phyloP scores from a whole-genome alignment of 2,329 filamentous ascomycete species.

The Pyrenophora seminiperda region DNA sequence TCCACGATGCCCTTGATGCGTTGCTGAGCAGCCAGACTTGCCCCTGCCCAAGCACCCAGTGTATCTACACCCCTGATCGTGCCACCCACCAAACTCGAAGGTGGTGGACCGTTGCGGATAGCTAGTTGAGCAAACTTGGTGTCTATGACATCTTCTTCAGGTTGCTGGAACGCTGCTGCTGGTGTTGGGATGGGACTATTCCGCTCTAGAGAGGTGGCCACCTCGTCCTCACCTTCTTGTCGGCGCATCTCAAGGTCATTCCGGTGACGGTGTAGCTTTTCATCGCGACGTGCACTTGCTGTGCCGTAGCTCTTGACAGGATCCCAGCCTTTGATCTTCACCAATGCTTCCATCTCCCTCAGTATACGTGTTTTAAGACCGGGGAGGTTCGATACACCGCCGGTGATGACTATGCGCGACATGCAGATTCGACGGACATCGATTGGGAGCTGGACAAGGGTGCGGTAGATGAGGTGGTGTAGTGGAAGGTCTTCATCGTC shows the following conservation, averaged over 20 bases:
- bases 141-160: slow-evolving; percentile 64
- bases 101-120: slow-evolving; percentile 48
- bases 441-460: slow-evolving; percentile 74
- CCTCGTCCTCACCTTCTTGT: slow-evolving; percentile 32
- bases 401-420: slow-evolving; percentile 84
- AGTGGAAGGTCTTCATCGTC: slow-evolving; percentile 88
- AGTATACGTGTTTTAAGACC: slow-evolving; percentile 79
- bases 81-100: slow-evolving; percentile 56
- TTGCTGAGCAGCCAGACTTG: slow-evolving; percentile 70
- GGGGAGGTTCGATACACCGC: slow-evolving; percentile 77
- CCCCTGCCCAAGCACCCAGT: slow-evolving; percentile 75
- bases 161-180: slow-evolving; percentile 51
- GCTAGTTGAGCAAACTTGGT: slow-evolving; percentile 60
- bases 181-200: slow-evolving; percentile 14
- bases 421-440: slow-evolving; percentile 87
- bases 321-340: slow-evolving; percentile 76
- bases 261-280: slow-evolving; percentile 28
- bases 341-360: slow-evolving; percentile 71
- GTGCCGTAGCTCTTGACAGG: slow-evolving; percentile 72
- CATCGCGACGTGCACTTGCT: slow-evolving; percentile 48
- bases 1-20: slow-evolving; percentile 71
- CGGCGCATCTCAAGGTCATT: slow-evolving; percentile 28
- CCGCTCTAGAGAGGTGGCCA: slow-evolving; percentile 26
- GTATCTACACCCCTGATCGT: slow-evolving; percentile 69
- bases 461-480: slow-evolving; percentile 75